These are phyloP conservation scores for Venturia carpophila DNA, from an alignment of 2,329 filamentous ascomycete species.

Conservation along the genomic window DNA sequence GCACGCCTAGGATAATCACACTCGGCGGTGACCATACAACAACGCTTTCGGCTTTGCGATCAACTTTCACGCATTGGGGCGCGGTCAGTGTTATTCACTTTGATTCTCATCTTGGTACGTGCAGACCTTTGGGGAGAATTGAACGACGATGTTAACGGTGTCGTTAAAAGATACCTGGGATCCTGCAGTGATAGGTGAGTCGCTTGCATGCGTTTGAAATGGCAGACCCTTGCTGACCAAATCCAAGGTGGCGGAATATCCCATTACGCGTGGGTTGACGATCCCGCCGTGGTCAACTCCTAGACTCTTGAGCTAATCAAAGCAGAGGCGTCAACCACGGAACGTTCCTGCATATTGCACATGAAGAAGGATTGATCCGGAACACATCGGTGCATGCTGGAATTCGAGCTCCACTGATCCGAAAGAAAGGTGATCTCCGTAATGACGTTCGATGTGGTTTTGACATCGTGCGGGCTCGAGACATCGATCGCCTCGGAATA, in stretches of 20 bases:
- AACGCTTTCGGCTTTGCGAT: slow-evolving; percentile 45
- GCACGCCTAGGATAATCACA: slow-evolving; percentile 44
- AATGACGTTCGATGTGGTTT: slow-evolving; percentile 55
- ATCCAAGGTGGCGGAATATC: slow-evolving; percentile 48
- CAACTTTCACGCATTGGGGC: slow-evolving; percentile 45
- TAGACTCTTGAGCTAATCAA: not conserved
- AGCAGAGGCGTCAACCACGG: slow-evolving; percentile 25
- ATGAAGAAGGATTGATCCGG: slow-evolving; percentile 52
- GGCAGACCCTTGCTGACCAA: slow-evolving; percentile 19
- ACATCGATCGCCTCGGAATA: slow-evolving; percentile 44
- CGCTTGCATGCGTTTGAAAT: not conserved
- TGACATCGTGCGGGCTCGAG: slow-evolving; percentile 47
- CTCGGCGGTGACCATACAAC: slow-evolving; percentile 51
- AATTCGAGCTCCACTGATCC: slow-evolving; percentile 47
- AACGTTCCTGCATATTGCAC: slow-evolving; percentile 54
- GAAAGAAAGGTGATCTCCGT: slow-evolving; percentile 43
- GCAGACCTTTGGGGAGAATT: slow-evolving; percentile 9
- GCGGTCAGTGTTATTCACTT: slow-evolving; percentile 51
- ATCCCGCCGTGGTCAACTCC: not conserved
- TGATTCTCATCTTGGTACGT: slow-evolving; percentile 43
- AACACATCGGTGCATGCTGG: slow-evolving; percentile 56
- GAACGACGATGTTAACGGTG: not conserved
- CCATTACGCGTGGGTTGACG: slow-evolving; percentile 46
- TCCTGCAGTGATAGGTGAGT: slow-evolving; percentile 44
- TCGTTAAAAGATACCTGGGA: slow-evolving; percentile 46